A percentile compares a stretch with the other conserved stretches of the same genome.
These are phyloP conservation scores for Ganoderma multipileum DNA, from an alignment of 1,284 basidiomycete species.

Conservation along the genomic window DNA sequence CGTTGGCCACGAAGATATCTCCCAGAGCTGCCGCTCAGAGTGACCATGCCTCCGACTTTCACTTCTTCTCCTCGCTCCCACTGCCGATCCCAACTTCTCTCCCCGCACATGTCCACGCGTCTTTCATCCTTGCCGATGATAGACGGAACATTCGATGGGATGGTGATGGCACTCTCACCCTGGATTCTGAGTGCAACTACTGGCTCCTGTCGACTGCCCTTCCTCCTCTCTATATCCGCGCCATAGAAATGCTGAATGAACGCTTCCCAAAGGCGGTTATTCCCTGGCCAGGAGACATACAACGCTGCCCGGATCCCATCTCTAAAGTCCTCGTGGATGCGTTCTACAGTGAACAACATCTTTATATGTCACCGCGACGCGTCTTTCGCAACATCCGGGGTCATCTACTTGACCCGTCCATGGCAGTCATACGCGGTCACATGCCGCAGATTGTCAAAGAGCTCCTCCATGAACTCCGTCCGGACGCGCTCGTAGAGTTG, in stretches of 20 bases:
- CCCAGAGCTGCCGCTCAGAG: background rate
- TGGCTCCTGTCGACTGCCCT: slow-evolving; percentile 47
- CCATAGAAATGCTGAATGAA: slow-evolving; percentile 42
- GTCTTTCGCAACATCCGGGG: slow-evolving; percentile 27
- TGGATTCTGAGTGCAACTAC: slow-evolving; percentile 47
- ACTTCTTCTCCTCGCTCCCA: slow-evolving; percentile 40
- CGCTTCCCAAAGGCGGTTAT: background rate
- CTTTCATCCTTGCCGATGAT: slow-evolving; percentile 43
- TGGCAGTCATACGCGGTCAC: slow-evolving; percentile 14
- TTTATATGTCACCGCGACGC: background rate
- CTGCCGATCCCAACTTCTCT: slow-evolving; percentile 39
- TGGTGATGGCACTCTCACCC: slow-evolving; percentile 27
- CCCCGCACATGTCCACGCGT: slow-evolving; percentile 41
- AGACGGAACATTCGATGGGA: slow-evolving; percentile 45
- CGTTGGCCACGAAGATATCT: slow-evolving; percentile 19
- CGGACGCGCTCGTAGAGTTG: slow-evolving; percentile 15
- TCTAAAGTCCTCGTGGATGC: slow-evolving; percentile 28
- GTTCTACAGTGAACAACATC: slow-evolving; percentile 35
- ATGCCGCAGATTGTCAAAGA: slow-evolving; percentile 10
- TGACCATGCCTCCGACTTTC: background rate
- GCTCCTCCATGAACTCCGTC: slow-evolving; percentile 4
- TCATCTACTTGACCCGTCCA: slow-evolving; percentile 23
- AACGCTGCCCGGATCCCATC: slow-evolving; percentile 26
- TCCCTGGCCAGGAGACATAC: slow-evolving; percentile 26
- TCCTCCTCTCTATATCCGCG: slow-evolving; percentile 45